These are phyloP conservation scores for Rhynchospora breviuscula DNA, from an alignment of 176 grass and related monocot species.

Conservation along the genomic window DNA sequence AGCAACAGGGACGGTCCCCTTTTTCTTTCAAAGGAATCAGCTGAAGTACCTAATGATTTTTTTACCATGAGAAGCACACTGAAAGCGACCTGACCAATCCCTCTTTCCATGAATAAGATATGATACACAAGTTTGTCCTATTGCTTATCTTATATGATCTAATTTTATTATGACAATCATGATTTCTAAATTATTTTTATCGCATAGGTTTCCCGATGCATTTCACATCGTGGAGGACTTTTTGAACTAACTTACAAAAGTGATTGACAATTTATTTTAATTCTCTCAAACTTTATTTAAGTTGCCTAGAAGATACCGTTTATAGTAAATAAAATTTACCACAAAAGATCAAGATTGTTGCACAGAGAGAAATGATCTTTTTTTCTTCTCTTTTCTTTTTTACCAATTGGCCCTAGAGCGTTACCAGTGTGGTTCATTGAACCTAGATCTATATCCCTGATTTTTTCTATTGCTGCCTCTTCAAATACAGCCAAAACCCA, in stretches of 20 bases:
- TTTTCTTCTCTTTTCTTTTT: too few relatives aligned
- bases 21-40: slow-evolving; percentile 12
- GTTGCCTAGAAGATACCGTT: background rate
- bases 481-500: background rate
- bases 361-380: background rate
- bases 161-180: background rate
- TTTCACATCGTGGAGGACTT: background rate
- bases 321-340: background rate
- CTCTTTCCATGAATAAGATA: background rate
- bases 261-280: background rate
- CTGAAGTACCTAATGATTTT: slow-evolving; percentile 3
- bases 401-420: background rate
- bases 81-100: slow-evolving; percentile 21
- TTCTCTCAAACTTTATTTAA: too few relatives aligned
- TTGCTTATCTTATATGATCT: background rate
- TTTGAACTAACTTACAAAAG: background rate
- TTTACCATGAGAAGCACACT: background rate
- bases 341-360: background rate
- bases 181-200: background rate
- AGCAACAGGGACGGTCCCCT: slow-evolving; percentile 15
- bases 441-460: background rate
- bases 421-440: background rate
- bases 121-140: slow-evolving; percentile 13
- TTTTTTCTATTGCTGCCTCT: background rate
- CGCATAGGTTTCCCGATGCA: background rate